Base-by-base conservation (phyloP, 225 moss, liverwort and hornwort genomes). In the Antitrichia curtipendula region DNA sequence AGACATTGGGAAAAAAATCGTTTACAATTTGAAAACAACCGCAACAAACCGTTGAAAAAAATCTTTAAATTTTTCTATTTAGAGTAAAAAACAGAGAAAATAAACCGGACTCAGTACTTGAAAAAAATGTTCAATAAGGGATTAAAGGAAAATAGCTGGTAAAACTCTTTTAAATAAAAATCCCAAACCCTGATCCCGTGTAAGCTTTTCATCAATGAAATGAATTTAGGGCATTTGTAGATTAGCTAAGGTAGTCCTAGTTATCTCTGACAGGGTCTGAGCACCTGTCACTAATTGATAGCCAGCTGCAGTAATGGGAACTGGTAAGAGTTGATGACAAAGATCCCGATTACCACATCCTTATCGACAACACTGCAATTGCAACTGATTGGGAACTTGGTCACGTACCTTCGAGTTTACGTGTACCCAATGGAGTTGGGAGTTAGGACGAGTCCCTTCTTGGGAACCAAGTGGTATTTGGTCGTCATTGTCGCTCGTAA, bases 41-140 rank as follows among this genome's bases (percentile, higher is more conserved):
- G 0, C 0, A 40, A 14, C 2, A 41, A 41, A 7, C 0, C 6
- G 8, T 1, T 70, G 9, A 25, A 28, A 24, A 24, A 70, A 20
- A 14, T 12, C 4, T 69, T 7, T 23, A 24, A 69, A 23, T 4
- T 40, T 68, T n/a, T 23, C 1, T n/a, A 12, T 68, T 23, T 38
- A 13, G 25, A 41, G 15, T 41, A 1, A 8, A 40, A 70, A 25
- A 23, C 2, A 70, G 41, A 25, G 0, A 15, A 66, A 25, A 14
- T 2, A 40, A 25, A 6, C 25, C 4, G 2, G 3, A 41, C 25
- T 8, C 3, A 0, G 8, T 8, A 24, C 40, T 24, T 69, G 12
- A 14, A 40, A 66, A 40, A 38, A 0, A 0, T 6, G 16, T 40
- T 72, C 45, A 10, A 6, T 8, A 40, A 24, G 24, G 24, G 14